These are phyloP conservation scores for Ploettnerulaceae sp. DNA, from an alignment of 2,329 filamentous ascomycete species.

Conservation along the genomic window DNA sequence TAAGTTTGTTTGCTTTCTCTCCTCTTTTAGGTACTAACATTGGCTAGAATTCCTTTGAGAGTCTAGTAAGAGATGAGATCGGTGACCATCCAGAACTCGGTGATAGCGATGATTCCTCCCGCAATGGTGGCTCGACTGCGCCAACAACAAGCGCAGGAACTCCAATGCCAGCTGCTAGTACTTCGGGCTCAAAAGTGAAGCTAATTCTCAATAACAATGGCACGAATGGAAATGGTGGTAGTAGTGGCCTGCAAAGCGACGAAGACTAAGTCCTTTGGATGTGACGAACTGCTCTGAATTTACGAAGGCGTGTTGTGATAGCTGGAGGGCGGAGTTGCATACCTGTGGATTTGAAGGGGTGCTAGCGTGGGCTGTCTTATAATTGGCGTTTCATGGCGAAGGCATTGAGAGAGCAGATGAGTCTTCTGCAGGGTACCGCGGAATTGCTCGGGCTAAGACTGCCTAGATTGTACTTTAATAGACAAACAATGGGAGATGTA, in stretches of 20 bases:
- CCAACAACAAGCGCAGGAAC: constrained; percentile 59
- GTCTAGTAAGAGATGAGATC: constrained; percentile 49
- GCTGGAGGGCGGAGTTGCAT: constrained; percentile 2
- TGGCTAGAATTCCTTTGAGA: constrained; percentile 51
- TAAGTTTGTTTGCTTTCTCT: constrained; percentile 41
- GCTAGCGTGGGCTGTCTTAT: constrained; percentile 10
- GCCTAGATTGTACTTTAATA: constrained; percentile 35
- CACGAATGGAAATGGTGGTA: constrained; percentile 37
- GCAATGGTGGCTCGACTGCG: constrained; percentile 36
- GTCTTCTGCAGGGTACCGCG: constrained; percentile 1
- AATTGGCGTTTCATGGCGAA: constrained; percentile 10
- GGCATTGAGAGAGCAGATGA: constrained; percentile 1
- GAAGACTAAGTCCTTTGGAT: constrained; percentile 33
- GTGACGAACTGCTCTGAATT: not conserved
- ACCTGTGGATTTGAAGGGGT: not conserved
- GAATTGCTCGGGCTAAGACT: constrained; percentile 6
- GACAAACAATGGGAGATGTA: constrained; percentile 23
- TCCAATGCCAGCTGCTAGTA: constrained; percentile 49
- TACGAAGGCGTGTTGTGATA: not conserved
- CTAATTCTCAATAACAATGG: constrained; percentile 50
- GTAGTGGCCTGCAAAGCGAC: constrained; percentile 46
- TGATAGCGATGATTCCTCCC: constrained; percentile 44
- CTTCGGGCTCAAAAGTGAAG: constrained; percentile 56
- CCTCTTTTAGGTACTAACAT: constrained; percentile 34
- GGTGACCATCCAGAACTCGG: constrained; percentile 50